Conservation (phyloP, 1,139 yeast genomes). For the Debaryomyces fabryi region DNA sequence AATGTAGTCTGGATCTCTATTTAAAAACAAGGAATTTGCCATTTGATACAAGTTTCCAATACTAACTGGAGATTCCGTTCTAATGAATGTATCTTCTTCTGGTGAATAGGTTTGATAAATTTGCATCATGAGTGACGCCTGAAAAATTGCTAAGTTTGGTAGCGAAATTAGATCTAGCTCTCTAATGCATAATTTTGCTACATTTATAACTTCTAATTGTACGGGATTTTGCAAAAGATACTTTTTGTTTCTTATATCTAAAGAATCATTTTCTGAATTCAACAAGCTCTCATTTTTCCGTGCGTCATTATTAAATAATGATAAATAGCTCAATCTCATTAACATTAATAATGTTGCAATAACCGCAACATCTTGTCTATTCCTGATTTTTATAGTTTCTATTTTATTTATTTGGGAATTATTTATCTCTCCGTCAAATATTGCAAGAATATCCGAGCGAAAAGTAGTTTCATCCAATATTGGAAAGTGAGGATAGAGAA, state of each 20-base stretch:
- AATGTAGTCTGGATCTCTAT: constrained; percentile 19
- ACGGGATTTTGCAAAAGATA: not conserved
- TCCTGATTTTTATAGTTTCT: constrained; percentile 18
- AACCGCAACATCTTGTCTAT: constrained; percentile 29
- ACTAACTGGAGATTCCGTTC: not conserved
- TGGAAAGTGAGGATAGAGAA: constrained; percentile 49
- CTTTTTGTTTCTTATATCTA: not conserved
- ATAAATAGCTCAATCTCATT: constrained; percentile 31
- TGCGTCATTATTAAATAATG: constrained; percentile 25
- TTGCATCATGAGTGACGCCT: constrained; percentile 21
- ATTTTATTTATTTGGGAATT: constrained; percentile 9
- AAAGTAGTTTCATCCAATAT: constrained; percentile 42
- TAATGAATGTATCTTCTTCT: constrained; percentile 19
- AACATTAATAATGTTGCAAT: constrained; percentile 28
- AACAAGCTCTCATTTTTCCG: not conserved
- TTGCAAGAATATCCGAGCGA: constrained; percentile 12
- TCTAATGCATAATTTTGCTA: not conserved
- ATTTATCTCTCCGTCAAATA: not conserved
- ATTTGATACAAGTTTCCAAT: constrained; percentile 17
- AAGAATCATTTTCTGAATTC: not conserved
- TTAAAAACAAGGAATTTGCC: constrained; percentile 15
- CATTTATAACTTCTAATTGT: not conserved
- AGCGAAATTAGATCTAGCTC: constrained; percentile 3
- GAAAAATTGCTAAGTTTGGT: constrained; percentile 18
- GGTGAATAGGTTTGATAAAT: constrained; percentile 23